A percentile compares a stretch with the other conserved stretches of the same genome.
Evolutionary conservation across 1,139 yeast genomes (phyloP).

Genomic region (Scheffersomyces stambukii): DNA sequence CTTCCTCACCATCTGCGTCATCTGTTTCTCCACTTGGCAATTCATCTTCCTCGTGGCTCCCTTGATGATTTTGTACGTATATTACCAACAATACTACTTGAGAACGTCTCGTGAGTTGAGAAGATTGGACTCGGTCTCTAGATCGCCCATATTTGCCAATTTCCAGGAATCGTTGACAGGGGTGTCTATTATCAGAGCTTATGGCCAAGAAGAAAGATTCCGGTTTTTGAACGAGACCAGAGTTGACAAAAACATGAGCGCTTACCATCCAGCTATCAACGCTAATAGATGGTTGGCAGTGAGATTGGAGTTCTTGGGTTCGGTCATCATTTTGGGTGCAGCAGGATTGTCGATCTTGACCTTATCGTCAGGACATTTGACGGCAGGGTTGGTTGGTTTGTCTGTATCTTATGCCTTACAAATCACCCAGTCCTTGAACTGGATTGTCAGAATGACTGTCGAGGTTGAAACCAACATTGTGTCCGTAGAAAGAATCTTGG

Average conservation of each 20-base stretch:
- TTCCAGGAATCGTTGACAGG: slow-evolving; percentile 95
- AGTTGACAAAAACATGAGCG: slow-evolving; percentile 82
- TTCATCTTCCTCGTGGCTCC: slow-evolving; percentile 72
- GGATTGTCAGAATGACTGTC: slow-evolving; percentile 98
- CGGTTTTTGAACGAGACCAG: slow-evolving; percentile 67
- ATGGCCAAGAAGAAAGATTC: slow-evolving; percentile 72
- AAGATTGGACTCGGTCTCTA: slow-evolving; percentile 88
- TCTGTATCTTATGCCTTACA: slow-evolving; percentile 91
- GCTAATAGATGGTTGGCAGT: slow-evolving; percentile 98
- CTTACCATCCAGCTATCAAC: slow-evolving; percentile 88
- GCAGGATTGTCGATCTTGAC: slow-evolving; percentile 76
- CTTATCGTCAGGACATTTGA: slow-evolving; percentile 60
- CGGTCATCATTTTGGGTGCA: slow-evolving; percentile 78
- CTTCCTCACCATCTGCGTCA: slow-evolving; percentile 76
- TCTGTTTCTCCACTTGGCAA: slow-evolving; percentile 85
- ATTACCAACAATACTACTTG: slow-evolving; percentile 86
- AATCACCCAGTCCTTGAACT: slow-evolving; percentile 86
- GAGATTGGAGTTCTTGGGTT: slow-evolving; percentile 85
- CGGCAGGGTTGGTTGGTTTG: slow-evolving; percentile 91
- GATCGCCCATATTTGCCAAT: slow-evolving; percentile 93
- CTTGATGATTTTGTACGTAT: slow-evolving; percentile 64
- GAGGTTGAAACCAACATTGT: slow-evolving; percentile 97
- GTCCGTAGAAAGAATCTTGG: slow-evolving; percentile 90
- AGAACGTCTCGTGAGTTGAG: slow-evolving; percentile 91
- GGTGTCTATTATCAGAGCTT: slow-evolving; percentile 86